These are phyloP conservation scores for Litchi chinensis DNA, from an alignment of 345 rosid species.

Conservation along the genomic window DNA sequence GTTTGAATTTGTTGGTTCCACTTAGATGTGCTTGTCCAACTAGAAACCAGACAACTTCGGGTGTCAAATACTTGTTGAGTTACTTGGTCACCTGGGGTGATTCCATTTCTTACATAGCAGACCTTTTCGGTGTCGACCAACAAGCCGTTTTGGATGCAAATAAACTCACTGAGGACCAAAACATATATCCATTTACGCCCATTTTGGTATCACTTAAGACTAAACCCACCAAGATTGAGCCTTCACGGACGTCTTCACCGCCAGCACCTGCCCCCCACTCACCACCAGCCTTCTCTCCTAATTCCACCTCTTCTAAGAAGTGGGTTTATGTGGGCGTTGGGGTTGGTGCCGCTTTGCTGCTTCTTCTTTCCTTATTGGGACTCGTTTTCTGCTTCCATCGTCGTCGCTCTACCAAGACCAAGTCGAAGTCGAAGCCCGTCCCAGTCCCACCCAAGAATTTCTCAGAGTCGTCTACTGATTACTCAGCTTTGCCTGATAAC, in stretches of 20 bases:
- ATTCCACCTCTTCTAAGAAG: constrained; percentile 49
- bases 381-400: constrained; percentile 37
- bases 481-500: constrained; percentile 29
- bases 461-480: constrained; percentile 42
- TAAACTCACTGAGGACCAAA: constrained; percentile 21
- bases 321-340: constrained; percentile 65
- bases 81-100: constrained; percentile 55
- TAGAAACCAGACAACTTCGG: constrained; percentile 49
- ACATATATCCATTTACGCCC: constrained; percentile 62
- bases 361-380: constrained; percentile 34
- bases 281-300: constrained; percentile 1
- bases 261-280: constrained; percentile 30
- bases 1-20: constrained; percentile 48
- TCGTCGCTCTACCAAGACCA: constrained; percentile 21
- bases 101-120: constrained; percentile 46
- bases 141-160: constrained; percentile 55
- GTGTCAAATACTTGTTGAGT: constrained; percentile 55
- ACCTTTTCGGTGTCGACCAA: constrained; percentile 38
- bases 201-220: constrained; percentile 64
- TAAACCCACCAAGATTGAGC: constrained; percentile 41
- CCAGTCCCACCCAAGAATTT: constrained; percentile 25
- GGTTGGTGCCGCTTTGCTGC: constrained; percentile 47
- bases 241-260: constrained; percentile 32
- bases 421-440: constrained; percentile 23
- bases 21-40: constrained; percentile 90